Base-by-base conservation (phyloP, 306 rosid species). In the Calophaca sinica region DNA sequence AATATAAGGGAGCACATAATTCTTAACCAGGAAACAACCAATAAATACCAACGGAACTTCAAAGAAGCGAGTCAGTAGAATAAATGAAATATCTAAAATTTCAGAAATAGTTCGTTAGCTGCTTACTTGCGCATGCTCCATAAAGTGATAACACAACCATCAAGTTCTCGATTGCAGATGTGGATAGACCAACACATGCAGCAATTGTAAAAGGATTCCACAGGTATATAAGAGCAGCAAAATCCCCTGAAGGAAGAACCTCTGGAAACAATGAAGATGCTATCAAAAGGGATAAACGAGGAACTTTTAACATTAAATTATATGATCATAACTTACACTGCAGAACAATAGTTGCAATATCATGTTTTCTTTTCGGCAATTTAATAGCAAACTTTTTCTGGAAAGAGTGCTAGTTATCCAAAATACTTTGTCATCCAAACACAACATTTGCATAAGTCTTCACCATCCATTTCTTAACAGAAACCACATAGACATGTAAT, bases 201-300 rank as follows among this genome's bases (percentile, higher is more conserved):
- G 55, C 84, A 62, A 79, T 64, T 3, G 89, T 82, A 81, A 85
- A 85, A 61, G 87, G 85, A 77, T 81, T 84, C 88, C 88, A 84
- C 54, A 84, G 73, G 68, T 84, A 84, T 62, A 73, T 68, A 39
- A 84, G 85, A 48, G 83, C 88, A 77, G 83, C 88, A 49, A 84
- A 46, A 59, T 81, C 81, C 61, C 85, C 88, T 46, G 85, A 80
- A 77, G 78, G 88, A 39, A 84, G 81, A 73, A 55, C 44, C 60
- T 73, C 88, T 84, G 85, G 13, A 81, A 80, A 80, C 64, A 77
- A 46, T 9, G n/a, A 65, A 75, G 41, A 68, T 36, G 14, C 65
- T 9, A 70, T 75, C 13, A 80, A 79, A 59, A 32, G 38, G 57
- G 51, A 35, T 44, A 52, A 71, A 28, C 32, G 11, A 75, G 49